Evolutionary conservation across 352 stramenopile species (phyloP).

Genomic region (Pythium phragmiticola): DNA sequence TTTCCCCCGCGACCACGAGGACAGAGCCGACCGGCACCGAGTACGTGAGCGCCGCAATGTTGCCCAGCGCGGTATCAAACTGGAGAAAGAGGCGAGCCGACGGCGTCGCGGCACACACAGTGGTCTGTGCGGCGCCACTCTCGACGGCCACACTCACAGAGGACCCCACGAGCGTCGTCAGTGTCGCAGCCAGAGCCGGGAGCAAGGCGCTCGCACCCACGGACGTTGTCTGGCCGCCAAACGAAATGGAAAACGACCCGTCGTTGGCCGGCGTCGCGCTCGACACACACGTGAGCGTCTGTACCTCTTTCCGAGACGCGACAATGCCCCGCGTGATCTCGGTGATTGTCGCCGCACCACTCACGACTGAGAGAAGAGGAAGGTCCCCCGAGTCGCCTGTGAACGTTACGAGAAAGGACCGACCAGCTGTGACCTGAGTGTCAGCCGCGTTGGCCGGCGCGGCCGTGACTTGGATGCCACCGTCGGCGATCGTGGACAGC

Average conservation of each 20-base stretch:
- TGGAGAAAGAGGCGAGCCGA: constrained; percentile 69
- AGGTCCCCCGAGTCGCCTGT: constrained; percentile 49
- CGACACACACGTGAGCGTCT: constrained; percentile 72
- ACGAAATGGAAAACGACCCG: constrained; percentile 61
- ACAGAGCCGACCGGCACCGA: constrained; percentile 27
- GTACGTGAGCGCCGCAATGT: constrained; percentile 54
- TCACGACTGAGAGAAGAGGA: constrained; percentile 32
- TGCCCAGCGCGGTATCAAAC: constrained; percentile 60
- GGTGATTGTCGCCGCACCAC: constrained; percentile 35
- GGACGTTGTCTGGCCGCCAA: constrained; percentile 33
- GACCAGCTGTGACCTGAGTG: constrained; percentile 27
- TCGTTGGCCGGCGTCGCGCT: constrained; percentile 29
- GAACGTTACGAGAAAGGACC: constrained; percentile 74
- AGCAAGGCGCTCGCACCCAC: constrained; percentile 50
- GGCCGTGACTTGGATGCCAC: constrained; percentile 69
- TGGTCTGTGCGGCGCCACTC: constrained; percentile 35
- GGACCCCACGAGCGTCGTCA: constrained; percentile 36
- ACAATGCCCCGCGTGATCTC: constrained; percentile 38
- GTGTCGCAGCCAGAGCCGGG: constrained; percentile 32
- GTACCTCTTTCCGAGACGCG: constrained; percentile 64
- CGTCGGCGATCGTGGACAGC: constrained; percentile 78
- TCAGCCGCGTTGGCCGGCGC: constrained; percentile 36
- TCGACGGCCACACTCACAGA: constrained; percentile 43
- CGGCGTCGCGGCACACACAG: constrained; percentile 41
- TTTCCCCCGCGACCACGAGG: constrained; percentile 42